Conservation (phyloP, 2,329 filamentous ascomycete species). For the Stromatinia cepivora region DNA sequence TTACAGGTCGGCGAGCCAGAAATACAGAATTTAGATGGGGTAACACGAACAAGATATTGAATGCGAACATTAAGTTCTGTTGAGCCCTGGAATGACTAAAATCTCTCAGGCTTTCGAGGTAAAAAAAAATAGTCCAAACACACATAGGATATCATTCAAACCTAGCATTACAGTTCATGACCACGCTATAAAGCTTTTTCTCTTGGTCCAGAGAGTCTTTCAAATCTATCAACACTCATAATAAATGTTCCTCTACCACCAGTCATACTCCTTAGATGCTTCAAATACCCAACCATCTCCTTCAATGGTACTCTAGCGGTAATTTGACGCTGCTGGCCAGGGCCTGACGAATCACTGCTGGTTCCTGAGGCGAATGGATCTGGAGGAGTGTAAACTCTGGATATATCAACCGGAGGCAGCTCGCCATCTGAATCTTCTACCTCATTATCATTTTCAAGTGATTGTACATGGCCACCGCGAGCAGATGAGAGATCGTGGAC, state of each 20-base stretch:
- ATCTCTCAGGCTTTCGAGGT: no score
- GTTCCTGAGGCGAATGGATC: constrained; percentile 70
- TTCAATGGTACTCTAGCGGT: constrained; percentile 87
- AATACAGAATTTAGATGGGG: background rate
- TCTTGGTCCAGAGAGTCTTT: constrained; percentile 62
- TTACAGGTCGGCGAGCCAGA: background rate
- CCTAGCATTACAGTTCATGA: background rate
- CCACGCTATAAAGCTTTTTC: constrained; percentile 41
- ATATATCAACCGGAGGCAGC: constrained; percentile 59
- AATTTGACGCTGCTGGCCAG: constrained; percentile 60
- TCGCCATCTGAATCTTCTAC: constrained; percentile 27
- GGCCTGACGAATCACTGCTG: constrained; percentile 50
- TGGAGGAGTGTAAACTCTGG: constrained; percentile 79
- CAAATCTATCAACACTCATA: constrained; percentile 72
- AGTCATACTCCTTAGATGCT: constrained; percentile 84
- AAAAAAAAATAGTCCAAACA: background rate
- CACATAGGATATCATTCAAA: background rate
- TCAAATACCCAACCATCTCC: constrained; percentile 95
- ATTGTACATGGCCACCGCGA: constrained; percentile 71
- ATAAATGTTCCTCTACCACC: constrained; percentile 78
- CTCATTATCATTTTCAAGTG: constrained; percentile 53
- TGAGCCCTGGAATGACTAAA: background rate
- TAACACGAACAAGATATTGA: background rate
- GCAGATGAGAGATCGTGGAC: constrained; percentile 78
- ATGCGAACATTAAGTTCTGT: background rate